These are phyloP conservation scores for Vaccinium myrtillus DNA, from an alignment of 148 eudicot species.

Conservation along the genomic window DNA sequence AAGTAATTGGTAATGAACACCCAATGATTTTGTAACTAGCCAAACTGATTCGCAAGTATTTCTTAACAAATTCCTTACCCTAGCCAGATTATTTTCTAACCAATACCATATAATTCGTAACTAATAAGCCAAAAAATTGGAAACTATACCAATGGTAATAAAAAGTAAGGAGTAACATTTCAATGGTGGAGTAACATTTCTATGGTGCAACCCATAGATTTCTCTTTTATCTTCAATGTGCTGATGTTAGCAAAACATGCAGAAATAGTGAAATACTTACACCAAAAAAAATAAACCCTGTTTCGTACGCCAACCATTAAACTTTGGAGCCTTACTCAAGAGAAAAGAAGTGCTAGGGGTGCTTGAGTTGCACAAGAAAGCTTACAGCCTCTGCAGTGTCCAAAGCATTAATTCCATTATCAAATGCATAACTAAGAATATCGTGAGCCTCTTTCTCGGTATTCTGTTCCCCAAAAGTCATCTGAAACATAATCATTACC, in stretches of 20 bases:
- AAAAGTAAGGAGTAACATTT: not conserved
- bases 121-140: not conserved
- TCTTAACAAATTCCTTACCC: not conserved
- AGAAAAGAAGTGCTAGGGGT: conserved; percentile 1
- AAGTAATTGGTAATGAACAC: not conserved
- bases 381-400: conserved; percentile 93
- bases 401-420: conserved; percentile 73
- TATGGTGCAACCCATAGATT: not conserved
- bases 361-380: conserved; percentile 10
- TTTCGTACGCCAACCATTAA: not conserved
- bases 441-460: conserved; percentile 97
- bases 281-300: no score
- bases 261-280: not conserved
- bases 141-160: not conserved
- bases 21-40: not conserved
- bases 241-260: not conserved
- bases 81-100: not conserved
- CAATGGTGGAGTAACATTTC: not conserved
- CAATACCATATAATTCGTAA: not conserved
- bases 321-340: not conserved
- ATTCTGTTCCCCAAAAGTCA: conserved; percentile 96
- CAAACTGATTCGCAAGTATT: not conserved
- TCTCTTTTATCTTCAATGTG: not conserved
- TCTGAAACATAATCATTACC: conserved; percentile 42
- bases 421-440: conserved; percentile 78